Conservation (phyloP, 2,329 filamentous ascomycete species). For the Arthrobotrys conoides region DNA sequence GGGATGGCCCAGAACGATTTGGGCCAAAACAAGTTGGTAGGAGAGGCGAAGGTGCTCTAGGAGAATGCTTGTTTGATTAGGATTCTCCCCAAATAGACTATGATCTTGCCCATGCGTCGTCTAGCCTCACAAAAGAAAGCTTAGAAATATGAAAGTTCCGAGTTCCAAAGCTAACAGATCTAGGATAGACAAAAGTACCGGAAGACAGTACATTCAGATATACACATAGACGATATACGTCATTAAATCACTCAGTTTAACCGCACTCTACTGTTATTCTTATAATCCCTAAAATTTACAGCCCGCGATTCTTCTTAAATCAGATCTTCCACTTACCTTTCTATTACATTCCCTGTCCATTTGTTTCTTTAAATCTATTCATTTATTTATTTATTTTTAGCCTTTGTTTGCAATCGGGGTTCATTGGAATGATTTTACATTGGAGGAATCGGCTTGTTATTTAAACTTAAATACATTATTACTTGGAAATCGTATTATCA, state of each 20-base stretch:
- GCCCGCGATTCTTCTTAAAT: background rate
- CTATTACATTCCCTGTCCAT: background rate
- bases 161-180: background rate
- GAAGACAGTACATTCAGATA: conserved; percentile 1
- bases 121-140: background rate
- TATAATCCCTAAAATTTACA: background rate
- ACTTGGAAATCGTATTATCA: background rate
- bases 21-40: conserved; percentile 50
- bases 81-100: background rate
- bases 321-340: background rate
- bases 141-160: background rate
- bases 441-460: conserved; percentile 9
- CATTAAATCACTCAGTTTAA: background rate
- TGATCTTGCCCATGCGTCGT: background rate
- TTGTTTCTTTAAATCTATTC: background rate
- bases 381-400: background rate
- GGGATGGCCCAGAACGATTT: conserved; percentile 51
- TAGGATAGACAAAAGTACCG: background rate
- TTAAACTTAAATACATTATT: background rate
- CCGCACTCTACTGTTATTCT: background rate
- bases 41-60: conserved; percentile 45
- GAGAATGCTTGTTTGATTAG: conserved; percentile 55
- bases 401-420: background rate
- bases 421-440: conserved; percentile 1
- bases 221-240: background rate